phyloP scores from a whole-genome alignment of 2,329 filamentous ascomycete genomes.

The Apiospora malaysiana region DNA sequence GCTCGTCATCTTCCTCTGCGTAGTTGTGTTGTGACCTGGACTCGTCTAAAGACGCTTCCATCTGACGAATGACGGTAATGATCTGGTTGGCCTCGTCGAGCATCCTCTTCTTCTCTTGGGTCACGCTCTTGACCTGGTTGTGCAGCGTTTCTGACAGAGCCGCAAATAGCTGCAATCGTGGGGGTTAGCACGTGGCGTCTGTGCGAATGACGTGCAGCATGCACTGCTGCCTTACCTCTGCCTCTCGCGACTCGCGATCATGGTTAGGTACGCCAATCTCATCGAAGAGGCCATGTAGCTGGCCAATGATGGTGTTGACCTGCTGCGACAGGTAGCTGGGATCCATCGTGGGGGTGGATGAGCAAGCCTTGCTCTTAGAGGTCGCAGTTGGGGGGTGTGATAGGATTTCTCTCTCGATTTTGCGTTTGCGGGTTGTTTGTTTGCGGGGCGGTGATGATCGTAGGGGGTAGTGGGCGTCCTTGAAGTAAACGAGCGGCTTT shows the following conservation, averaged over 20 bases:
- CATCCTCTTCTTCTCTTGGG: slow-evolving; percentile 87
- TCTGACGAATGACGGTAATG: slow-evolving; percentile 86
- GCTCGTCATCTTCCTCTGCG: slow-evolving; percentile 60
- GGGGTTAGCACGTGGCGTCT: slow-evolving; percentile 21
- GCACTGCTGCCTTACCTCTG: slow-evolving; percentile 69
- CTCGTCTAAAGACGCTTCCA: slow-evolving; percentile 90
- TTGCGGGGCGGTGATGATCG: slow-evolving; percentile 3
- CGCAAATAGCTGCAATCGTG: slow-evolving; percentile 74
- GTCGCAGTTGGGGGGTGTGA: not conserved
- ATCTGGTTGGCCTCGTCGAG: slow-evolving; percentile 87
- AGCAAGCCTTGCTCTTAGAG: not conserved
- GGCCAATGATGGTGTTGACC: slow-evolving; percentile 90
- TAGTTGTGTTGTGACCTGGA: slow-evolving; percentile 68
- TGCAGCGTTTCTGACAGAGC: slow-evolving; percentile 91
- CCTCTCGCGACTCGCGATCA: slow-evolving; percentile 88
- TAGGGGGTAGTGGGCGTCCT: not conserved
- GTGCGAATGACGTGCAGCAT: slow-evolving; percentile 28
- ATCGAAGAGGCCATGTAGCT: slow-evolving; percentile 94
- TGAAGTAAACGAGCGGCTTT: not conserved
- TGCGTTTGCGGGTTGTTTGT: not conserved
- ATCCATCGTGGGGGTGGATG: slow-evolving; percentile 65
- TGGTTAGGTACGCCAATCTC: slow-evolving; percentile 95
- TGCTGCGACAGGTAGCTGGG: slow-evolving; percentile 92
- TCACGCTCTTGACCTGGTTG: slow-evolving; percentile 85
- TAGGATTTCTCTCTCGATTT: slow-evolving; percentile 7